Conservation (phyloP, 2,329 filamentous ascomycete species). For the Talaromyces verruculosus region DNA sequence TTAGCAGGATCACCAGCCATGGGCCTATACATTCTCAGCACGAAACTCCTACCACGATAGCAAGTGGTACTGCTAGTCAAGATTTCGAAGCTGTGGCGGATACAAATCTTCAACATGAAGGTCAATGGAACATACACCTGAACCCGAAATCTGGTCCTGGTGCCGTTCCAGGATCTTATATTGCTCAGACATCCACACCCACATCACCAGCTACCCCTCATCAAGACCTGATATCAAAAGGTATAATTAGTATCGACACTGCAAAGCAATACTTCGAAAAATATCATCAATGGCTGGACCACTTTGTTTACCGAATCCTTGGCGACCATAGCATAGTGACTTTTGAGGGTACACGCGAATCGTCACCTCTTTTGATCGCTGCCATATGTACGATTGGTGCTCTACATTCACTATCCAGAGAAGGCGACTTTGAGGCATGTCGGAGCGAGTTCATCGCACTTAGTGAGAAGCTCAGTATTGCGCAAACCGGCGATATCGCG, state of each 20-base stretch:
- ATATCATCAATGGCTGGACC: constrained; percentile 48
- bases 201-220: constrained; percentile 25
- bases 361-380: constrained; percentile 1
- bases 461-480: background rate
- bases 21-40: background rate
- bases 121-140: background rate
- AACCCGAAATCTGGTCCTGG: background rate
- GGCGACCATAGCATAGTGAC: constrained; percentile 41
- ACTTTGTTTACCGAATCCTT: constrained; percentile 48
- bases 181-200: constrained; percentile 1
- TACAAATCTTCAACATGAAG: background rate
- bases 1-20: background rate
- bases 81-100: too few relatives aligned
- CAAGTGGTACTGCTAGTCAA: background rate
- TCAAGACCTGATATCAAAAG: constrained; percentile 37
- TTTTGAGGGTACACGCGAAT: constrained; percentile 39
- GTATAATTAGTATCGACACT: constrained; percentile 27
- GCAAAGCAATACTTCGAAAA: constrained; percentile 31
- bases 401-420: background rate
- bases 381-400: constrained; percentile 5
- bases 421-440: background rate
- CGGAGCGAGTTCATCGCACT: constrained; percentile 6
- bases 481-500: background rate
- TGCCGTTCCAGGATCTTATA: constrained; percentile 1
- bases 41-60: background rate